phyloP scores from a whole-genome alignment of 495 filamentous ascomycete species.

The Aspergillus nidulans region DNA sequence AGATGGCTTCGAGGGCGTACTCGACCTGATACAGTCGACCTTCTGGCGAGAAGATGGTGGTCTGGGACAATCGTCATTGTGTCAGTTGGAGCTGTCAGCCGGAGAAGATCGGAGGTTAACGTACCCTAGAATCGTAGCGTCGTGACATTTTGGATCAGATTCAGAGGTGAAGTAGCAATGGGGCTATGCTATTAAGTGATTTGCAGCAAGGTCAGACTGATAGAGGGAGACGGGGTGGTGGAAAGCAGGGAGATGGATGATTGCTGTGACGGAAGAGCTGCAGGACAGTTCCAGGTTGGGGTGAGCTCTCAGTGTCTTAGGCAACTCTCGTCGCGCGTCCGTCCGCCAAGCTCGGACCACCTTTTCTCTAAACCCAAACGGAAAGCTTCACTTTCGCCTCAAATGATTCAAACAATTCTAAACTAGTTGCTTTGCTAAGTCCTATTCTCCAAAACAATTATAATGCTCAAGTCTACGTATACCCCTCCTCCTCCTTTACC shows the following conservation, averaged over 20 bases:
- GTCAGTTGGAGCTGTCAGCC: constrained; percentile 40
- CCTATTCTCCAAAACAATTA: neutral
- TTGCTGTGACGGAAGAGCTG: constrained; percentile 24
- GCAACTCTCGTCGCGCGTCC: constrained; percentile 46
- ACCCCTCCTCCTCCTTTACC: constrained; percentile 55
- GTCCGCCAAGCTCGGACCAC: constrained; percentile 49
- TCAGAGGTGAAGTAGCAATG: constrained; percentile 9
- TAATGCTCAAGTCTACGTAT: constrained; percentile 44
- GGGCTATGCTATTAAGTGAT: neutral
- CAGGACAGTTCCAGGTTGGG: constrained; percentile 23
- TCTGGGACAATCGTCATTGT: constrained; percentile 57
- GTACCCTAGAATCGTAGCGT: constrained; percentile 95
- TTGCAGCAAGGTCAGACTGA: constrained; percentile 4
- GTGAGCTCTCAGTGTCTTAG: constrained; percentile 31
- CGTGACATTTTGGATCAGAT: constrained; percentile 70
- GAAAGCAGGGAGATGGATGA: constrained; percentile 16
- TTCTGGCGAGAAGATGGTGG: constrained; percentile 99
- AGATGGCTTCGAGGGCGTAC: constrained; percentile 98
- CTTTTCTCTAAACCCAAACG: constrained; percentile 22
- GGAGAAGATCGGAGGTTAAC: constrained; percentile 29
- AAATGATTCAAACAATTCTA: neutral
- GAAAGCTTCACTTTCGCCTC: constrained; percentile 7
- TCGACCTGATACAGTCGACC: constrained; percentile 98
- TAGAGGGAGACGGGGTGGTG: neutral
- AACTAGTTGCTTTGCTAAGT: neutral